A percentile compares a stretch with the other conserved stretches of the same genome.
Conservation (phyloP, 139 green algal species). For the Pleodorina starrii region DNA sequence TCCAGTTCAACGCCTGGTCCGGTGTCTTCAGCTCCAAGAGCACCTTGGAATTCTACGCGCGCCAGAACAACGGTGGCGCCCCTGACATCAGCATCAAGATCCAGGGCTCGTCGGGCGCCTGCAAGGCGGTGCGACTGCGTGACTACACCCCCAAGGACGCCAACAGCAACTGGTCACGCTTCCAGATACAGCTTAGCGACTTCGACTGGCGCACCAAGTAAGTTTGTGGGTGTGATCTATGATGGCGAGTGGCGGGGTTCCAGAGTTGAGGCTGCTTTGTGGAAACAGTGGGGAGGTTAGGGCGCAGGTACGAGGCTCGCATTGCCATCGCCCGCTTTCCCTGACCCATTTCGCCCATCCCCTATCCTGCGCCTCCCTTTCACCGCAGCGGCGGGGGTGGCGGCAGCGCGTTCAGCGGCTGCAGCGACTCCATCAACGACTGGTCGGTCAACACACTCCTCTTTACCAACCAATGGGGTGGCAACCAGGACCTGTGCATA, state of each 20-base stretch:
- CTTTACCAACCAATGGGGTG: conserved; percentile 20
- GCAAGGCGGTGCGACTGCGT: not conserved
- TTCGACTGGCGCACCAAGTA: conserved; percentile 45
- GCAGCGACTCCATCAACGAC: conserved; percentile 41
- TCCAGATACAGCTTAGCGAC: not conserved
- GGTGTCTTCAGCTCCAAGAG: conserved; percentile 39
- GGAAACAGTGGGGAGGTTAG: no score
- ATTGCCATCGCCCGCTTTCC: no score
- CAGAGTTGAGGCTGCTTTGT: no score
- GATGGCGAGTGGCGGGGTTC: no score
- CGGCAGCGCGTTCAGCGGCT: conserved; percentile 27
- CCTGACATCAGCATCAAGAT: conserved; percentile 30
- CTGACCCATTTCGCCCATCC: no score
- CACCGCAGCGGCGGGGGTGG: not conserved
- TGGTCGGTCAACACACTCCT: conserved; percentile 25
- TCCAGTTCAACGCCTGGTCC: conserved; percentile 31
- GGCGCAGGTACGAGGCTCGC: no score
- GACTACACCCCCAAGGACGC: not conserved
- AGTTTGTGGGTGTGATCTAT: no score
- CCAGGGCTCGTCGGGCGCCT: no score
- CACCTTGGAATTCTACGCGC: conserved; percentile 1
- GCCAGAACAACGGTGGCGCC: conserved; percentile 34
- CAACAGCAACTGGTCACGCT: conserved; percentile 4
- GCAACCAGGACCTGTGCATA: conserved; percentile 35
- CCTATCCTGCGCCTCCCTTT: not conserved